Evolutionary conservation across 257 asterid genomes (phyloP), one percentile per base, ranked within the genome.

Genomic region (Nicotiana tabacum): DNA sequence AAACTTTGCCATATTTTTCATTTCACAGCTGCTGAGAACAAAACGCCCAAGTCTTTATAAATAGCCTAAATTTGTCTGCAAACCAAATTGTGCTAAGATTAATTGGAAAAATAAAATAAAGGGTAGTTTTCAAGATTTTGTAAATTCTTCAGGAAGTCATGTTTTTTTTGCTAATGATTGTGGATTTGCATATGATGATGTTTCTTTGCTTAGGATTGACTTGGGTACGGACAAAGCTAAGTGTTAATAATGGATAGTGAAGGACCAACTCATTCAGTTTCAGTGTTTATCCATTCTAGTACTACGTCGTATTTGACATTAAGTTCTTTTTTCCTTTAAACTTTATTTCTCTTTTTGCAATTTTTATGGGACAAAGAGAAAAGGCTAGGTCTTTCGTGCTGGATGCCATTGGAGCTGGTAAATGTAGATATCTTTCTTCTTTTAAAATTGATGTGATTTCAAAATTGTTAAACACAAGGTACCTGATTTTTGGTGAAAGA

Each of bases 1-100:
- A 60, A 85, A 58, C 82, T 37, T 82, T 78, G 85, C 87, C 95
- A 90, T 89, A 69, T 89, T 62, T 65, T 37, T 60, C 37, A 15
- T 64, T 46, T 67, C 64, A 55, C 77, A 21, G 18, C 48, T 80
- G 5, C 37, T 35, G n/a, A 21, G 35, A 37, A 33, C 66, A 16
- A n/a, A 32, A 21, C 57, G 6, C 33, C 10, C 56, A 12, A 37
- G 24, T n/a, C 74, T n/a, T 9, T 79, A 79, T 37, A 61, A 16
- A 70, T 72, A 72, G 78, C 2, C 78, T 72, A 24, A 46, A 46
- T 72, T 72, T 46, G 60, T 12, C 3, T 17, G 24, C 30, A 70
- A 21, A 37, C 6, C 72, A 78, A 66, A 66, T 29, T 67, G 12
- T 67, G 7, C 77, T 39, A 30, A 6, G 24, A 30, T n/a, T 67